A percentile compares a stretch with the other conserved stretches of the same genome.
These are phyloP conservation scores for Ilex asprella DNA, from an alignment of 257 asterid species.

Conservation along the genomic window DNA sequence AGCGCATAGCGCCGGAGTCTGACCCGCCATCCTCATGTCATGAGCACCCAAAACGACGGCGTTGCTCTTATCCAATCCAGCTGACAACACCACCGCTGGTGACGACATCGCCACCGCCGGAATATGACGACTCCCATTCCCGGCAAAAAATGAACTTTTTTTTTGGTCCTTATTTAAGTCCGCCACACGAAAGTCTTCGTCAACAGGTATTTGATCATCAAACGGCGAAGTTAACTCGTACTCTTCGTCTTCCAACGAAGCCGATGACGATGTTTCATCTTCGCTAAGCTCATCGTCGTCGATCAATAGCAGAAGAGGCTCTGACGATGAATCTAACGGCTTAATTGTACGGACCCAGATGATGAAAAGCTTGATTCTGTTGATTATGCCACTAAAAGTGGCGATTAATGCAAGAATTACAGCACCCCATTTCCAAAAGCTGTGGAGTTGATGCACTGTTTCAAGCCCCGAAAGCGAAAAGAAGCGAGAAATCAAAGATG, in stretches of 20 bases:
- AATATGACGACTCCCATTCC: conserved; percentile 23
- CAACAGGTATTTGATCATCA: conserved; percentile 14
- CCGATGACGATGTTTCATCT: conserved; percentile 34
- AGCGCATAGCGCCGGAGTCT: conserved; percentile 48
- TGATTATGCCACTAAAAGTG: conserved; percentile 50
- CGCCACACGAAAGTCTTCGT: conserved; percentile 34
- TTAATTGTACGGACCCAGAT: conserved; percentile 37
- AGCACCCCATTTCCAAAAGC: conserved; percentile 89
- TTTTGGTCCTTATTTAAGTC: conserved; percentile 21
- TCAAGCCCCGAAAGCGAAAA: conserved; percentile 26
- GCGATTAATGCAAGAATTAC: conserved; percentile 60
- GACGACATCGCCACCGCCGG: conserved; percentile 14
- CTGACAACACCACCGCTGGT: conserved; percentile 40
- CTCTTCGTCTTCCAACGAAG: conserved; percentile 32
- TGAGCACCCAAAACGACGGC: conserved; percentile 52
- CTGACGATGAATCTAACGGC: conserved; percentile 23
- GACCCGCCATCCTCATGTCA: conserved; percentile 53
- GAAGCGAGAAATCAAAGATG: conserved; percentile 42
- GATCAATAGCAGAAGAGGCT: conserved; percentile 28
- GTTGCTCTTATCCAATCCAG: conserved; percentile 29
- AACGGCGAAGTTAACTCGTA: conserved; percentile 27
- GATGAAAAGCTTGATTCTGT: conserved; percentile 39
- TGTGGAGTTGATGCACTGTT: conserved; percentile 21
- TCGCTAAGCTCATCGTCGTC: conserved; percentile 44
- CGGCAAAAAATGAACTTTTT: conserved; percentile 14